Conservation (phyloP, 768 basidiomycete species). For the Leucogyrophana mollusca region DNA sequence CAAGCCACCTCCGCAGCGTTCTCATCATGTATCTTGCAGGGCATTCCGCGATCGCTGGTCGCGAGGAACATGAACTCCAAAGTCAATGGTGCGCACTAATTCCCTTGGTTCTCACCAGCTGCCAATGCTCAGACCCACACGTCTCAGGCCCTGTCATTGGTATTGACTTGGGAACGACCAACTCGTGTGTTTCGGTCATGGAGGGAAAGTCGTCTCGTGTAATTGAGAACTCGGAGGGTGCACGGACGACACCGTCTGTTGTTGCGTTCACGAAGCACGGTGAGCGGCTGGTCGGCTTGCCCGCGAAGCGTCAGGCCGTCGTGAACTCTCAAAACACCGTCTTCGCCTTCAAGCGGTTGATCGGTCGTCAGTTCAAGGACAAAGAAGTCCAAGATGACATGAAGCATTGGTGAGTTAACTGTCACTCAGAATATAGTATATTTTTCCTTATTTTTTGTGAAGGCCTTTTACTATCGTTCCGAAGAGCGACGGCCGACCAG, state of each 20-base stretch:
- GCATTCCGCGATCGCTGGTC: conserved; percentile 68
- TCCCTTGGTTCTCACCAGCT: neutral
- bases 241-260: conserved; percentile 96
- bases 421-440: conserved; percentile 1
- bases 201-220: conserved; percentile 94
- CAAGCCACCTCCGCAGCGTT: neutral
- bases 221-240: conserved; percentile 97
- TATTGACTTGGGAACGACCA: conserved; percentile 95
- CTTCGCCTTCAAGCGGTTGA: conserved; percentile 90
- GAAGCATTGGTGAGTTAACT: conserved; percentile 65
- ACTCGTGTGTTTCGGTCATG: conserved; percentile 92
- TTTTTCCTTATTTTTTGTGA: neutral
- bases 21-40: conserved; percentile 36
- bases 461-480: conserved; percentile 83
- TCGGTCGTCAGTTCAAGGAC: conserved; percentile 92
- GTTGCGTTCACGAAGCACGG: conserved; percentile 99
- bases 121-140: neutral
- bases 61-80: conserved; percentile 96
- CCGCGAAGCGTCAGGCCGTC: conserved; percentile 96
- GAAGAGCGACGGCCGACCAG: conserved; percentile 72
- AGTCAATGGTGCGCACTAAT: conserved; percentile 65
- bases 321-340: conserved; percentile 95
- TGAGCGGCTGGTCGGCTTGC: conserved; percentile 93
- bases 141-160: conserved; percentile 80
- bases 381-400: conserved; percentile 91